Base-by-base conservation (phyloP, 805 yeast species). In the Hanseniaspora mollemarum region DNA sequence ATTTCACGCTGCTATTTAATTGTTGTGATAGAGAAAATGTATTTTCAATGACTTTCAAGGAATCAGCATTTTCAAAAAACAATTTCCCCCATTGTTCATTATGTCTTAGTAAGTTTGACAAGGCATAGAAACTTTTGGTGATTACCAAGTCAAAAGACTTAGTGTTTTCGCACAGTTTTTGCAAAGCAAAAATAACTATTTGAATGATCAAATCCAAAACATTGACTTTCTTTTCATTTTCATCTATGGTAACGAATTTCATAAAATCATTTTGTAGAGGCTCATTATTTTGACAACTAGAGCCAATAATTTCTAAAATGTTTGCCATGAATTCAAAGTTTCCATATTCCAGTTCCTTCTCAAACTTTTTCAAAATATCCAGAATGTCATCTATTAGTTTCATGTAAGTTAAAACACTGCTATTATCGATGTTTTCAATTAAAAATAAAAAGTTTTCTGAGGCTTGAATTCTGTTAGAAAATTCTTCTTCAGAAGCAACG, bases 361-460 rank as follows among this genome's bases (percentile, higher is more conserved):
- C 26, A 28, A 32, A 46, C 19, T 46, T 46, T 16, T 46, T 46
- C 39, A 46, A 25, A 18, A 46, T 46, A 4, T 8, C 18, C 13
- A 46, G 26, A 8, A 46, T 46, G 10, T 46, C 51, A 46, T 46
- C 51, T 24, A 46, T 46, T 24, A 46, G 22, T 19, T 46, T 46
- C 51, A 46, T 46, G 28, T 46, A 46, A 12, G 40, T 29, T 12
- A 46, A 39, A 31, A 46, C 51, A 66, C 90, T 88, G 22, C 97
- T 97, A 64, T 92, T 92, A 65, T 92, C 97, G 54, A 90, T 66
- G 60, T 87, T 87, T 62, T 90, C 97, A 44, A 92, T 81, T 46
- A 90, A 70, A 90, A 88, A 87, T 63, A 90, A 96, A 60, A 90
- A 83, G 63, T 87, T 86, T 56, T 90, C 96, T 54, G 87, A 75